Evolutionary conservation across 768 basidiomycete species (phyloP), one percentile per base, ranked within the genome.

Genomic region (Kwoniella mangroviensis): DNA sequence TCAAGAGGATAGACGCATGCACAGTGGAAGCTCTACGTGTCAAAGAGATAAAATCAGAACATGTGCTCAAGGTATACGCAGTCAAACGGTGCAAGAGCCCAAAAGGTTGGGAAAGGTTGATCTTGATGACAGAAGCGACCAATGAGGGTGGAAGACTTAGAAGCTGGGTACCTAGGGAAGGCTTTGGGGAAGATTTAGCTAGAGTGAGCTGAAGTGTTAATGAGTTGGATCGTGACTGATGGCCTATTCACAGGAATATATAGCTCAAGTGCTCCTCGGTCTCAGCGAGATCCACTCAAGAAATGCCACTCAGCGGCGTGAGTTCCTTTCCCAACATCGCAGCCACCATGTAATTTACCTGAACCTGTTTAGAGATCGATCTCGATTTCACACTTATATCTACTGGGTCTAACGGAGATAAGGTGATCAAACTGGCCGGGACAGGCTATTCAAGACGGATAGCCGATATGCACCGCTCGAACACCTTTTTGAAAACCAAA

Each of bases 381-480:
- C 68, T 72, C 41, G 82, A 83, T 43, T 64, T 68, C 22, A 70
- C 73, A 28, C 57, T 80, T 4, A 63, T 82, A 21, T 70, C 70
- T 24, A 55, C 75, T 17, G 69, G 73, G n/a, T 85, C 86, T 58
- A 84, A 84, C 1, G 84, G 86, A 5, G 87, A 87, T 41, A 84
- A 88, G 11, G 84, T 87, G 21, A 86, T 93, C 78, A 94, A 94
- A 79, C 83, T 97, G 3, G 87, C 89, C 21, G 90, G 89, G 72
- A 89, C 89, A 2, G 88, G 86, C 17, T 97, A 90, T 79, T 87
- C 90, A 72, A 88, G 89, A 5, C 87, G 87, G 0, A 85, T 98
- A 41, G 84, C 90, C 26, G 93, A 96, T 78, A 84, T 94, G 41
- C 91, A 96, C 76, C 86, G 89, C 19, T 96, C 94, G 2, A 93